Evolutionary conservation across 495 filamentous ascomycete species (phyloP).

Genomic region (Daldinia childiae): DNA sequence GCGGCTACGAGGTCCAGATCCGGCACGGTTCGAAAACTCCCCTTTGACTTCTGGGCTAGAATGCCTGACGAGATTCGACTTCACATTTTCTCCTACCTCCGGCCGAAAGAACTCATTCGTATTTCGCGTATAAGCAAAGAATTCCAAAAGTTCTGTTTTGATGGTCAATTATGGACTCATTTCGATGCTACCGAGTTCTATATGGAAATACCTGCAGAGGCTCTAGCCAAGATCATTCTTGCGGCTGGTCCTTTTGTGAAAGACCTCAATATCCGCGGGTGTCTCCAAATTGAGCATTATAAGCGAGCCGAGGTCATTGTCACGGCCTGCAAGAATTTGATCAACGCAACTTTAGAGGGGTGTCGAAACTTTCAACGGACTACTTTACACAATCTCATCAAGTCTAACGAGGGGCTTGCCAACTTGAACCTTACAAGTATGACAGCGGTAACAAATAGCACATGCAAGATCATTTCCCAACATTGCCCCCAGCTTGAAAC

Average conservation of each 20-base stretch:
- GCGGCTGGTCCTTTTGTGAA: constrained; percentile 87
- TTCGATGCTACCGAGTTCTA: constrained; percentile 91
- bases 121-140: constrained; percentile 79
- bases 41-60: constrained; percentile 79
- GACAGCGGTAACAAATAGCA: constrained; percentile 78
- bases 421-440: constrained; percentile 88
- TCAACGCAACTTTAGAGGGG: constrained; percentile 86
- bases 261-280: constrained; percentile 78
- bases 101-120: constrained; percentile 83
- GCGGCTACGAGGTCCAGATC: constrained; percentile 38
- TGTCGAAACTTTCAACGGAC: constrained; percentile 81
- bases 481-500: constrained; percentile 82
- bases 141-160: constrained; percentile 89
- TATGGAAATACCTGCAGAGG: constrained; percentile 80
- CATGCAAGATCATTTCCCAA: constrained; percentile 86
- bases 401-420: constrained; percentile 77
- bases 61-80: constrained; percentile 87
- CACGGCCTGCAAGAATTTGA: constrained; percentile 83
- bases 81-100: constrained; percentile 77
- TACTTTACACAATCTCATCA: constrained; percentile 81
- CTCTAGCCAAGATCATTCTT: constrained; percentile 84
- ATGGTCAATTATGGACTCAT: constrained; percentile 90
- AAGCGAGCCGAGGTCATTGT: constrained; percentile 79
- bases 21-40: constrained; percentile 50
- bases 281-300: constrained; percentile 75